phyloP scores from a whole-genome alignment of 2,329 filamentous ascomycete species.

The Penicillium freii region DNA sequence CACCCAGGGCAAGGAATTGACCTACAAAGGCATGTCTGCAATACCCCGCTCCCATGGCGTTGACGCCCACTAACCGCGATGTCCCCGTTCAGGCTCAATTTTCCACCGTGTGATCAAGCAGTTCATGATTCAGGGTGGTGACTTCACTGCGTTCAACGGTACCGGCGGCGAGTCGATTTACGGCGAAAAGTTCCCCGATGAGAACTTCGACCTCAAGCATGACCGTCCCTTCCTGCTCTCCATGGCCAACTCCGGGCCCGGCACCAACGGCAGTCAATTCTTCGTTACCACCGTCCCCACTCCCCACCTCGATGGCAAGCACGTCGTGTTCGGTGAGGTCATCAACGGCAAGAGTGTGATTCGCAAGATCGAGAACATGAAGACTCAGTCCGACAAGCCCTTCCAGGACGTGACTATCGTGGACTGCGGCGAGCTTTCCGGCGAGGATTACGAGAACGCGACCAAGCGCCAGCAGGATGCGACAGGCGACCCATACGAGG shows the following conservation, averaged over 20 bases:
- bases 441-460: constrained; percentile 64
- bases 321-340: constrained; percentile 96
- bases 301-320: constrained; percentile 91
- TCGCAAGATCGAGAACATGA: constrained; percentile 82
- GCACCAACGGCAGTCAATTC: constrained; percentile 96
- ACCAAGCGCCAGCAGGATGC: constrained; percentile 70
- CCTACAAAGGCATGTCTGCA: constrained; percentile 68
- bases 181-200: constrained; percentile 93
- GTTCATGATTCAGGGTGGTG: constrained; percentile 98
- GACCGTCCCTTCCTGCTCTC: constrained; percentile 89
- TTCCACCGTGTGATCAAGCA: constrained; percentile 98
- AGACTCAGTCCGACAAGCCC: constrained; percentile 77
- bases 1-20: constrained; percentile 77
- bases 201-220: constrained; percentile 91
- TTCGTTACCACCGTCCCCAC: constrained; percentile 96
- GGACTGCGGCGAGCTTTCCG: constrained; percentile 83
- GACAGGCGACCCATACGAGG: constrained; percentile 89
- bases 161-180: constrained; percentile 98
- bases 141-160: constrained; percentile 92
- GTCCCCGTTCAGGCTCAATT: constrained; percentile 58
- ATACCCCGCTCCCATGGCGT: not conserved
- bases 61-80: not conserved
- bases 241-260: constrained; percentile 96
- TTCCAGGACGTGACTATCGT: constrained; percentile 67
- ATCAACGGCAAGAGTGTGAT: constrained; percentile 88